Conservation (phyloP, 2,329 filamentous ascomycete species). For the Penicillium sp. region DNA sequence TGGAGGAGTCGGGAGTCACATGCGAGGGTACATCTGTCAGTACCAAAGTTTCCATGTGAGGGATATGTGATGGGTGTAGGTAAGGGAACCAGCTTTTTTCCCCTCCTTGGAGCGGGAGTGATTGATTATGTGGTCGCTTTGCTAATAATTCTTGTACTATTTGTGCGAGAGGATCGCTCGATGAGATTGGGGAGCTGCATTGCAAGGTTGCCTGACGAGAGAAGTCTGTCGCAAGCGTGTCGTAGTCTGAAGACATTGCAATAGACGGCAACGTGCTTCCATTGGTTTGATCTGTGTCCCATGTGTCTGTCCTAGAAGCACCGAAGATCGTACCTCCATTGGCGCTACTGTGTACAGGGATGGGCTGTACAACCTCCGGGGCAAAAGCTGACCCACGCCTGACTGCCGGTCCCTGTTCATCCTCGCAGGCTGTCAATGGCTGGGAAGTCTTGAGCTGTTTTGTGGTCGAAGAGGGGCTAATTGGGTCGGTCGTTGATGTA, state of each 20-base stretch:
- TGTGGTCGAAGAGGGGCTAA: neutral
- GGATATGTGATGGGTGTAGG: slow-evolving; percentile 56
- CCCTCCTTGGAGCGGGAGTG: slow-evolving; percentile 28
- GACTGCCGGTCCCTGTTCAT: slow-evolving; percentile 33
- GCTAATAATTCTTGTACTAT: slow-evolving; percentile 40
- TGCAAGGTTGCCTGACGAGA: slow-evolving; percentile 11
- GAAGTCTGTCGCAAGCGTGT: neutral
- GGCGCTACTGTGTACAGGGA: slow-evolving; percentile 3
- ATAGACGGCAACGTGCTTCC: slow-evolving; percentile 5
- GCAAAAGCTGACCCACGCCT: slow-evolving; percentile 47
- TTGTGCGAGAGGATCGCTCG: slow-evolving; percentile 27
- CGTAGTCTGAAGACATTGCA: slow-evolving; percentile 7
- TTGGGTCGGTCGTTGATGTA: slow-evolving; percentile 24
- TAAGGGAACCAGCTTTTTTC: slow-evolving; percentile 30
- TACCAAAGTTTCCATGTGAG: slow-evolving; percentile 54
- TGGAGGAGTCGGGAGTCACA: slow-evolving; percentile 40
- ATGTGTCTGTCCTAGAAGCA: neutral
- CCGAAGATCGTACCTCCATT: neutral
- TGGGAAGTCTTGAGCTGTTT: neutral
- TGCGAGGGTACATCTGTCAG: slow-evolving; percentile 56
- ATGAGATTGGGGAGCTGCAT: slow-evolving; percentile 20
- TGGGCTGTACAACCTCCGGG: slow-evolving; percentile 44
- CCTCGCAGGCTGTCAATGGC: slow-evolving; percentile 15
- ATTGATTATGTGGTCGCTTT: slow-evolving; percentile 36
- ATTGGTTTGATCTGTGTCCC: neutral